phyloP scores from a whole-genome alignment of 169 alveolate genomes.

The Plasmodium malariae region DNA sequence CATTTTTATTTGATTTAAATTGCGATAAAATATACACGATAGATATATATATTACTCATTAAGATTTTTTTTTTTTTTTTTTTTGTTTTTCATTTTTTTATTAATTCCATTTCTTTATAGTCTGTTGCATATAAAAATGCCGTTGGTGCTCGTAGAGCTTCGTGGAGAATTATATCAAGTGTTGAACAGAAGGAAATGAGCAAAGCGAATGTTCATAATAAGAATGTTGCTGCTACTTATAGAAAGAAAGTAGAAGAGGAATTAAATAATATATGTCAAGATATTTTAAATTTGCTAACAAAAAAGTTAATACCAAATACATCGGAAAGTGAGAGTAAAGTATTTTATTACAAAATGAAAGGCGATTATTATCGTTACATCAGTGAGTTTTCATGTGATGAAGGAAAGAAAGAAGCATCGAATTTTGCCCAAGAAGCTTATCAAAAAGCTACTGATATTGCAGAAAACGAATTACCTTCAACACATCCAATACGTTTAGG shows the following conservation, averaged over 20 bases:
- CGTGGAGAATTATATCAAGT: conserved; percentile 97
- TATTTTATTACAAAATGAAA: conserved; percentile 98
- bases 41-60: background rate
- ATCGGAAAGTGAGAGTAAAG: conserved; percentile 93
- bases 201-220: conserved; percentile 93
- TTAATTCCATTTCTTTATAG: conserved; percentile 77
- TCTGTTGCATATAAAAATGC: conserved; percentile 99
- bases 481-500: conserved; percentile 99
- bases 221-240: conserved; percentile 94
- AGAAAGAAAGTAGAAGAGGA: conserved; percentile 96
- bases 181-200: conserved; percentile 97
- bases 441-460: conserved; percentile 96
- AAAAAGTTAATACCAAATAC: conserved; percentile 93
- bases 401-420: conserved; percentile 94
- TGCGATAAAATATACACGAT: background rate
- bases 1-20: background rate
- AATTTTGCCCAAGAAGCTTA: conserved; percentile 97
- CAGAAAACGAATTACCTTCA: conserved; percentile 94
- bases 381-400: conserved; percentile 97
- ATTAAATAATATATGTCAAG: conserved; percentile 94
- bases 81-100: background rate
- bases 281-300: conserved; percentile 92
- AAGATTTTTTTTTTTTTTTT: background rate
- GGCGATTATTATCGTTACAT: conserved; percentile 99
- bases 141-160: conserved; percentile 98